Evolutionary conservation across 2,329 filamentous ascomycete species (phyloP), one percentile per base, ranked within the genome.

Genomic region (Hirsutella minnesotensis): DNA sequence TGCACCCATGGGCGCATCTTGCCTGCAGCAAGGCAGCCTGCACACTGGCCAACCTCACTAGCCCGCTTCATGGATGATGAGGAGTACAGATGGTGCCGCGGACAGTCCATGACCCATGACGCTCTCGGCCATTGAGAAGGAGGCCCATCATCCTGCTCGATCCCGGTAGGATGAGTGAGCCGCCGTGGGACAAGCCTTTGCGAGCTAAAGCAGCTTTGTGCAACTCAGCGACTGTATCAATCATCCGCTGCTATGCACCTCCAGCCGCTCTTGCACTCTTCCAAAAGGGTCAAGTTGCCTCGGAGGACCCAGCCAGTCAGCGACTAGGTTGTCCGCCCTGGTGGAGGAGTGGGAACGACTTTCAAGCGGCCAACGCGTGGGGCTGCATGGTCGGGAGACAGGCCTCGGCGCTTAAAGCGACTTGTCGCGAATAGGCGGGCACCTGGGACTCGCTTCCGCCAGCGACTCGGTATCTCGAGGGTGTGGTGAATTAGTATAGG

Each of bases 401-500:
- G 67, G 65, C 65, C 60, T 68, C 66, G 69, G 73, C 73, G 73
- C 73, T 77, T 77, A 77, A 37, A 20, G 16, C 16, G 62, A 51
- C 59, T 57, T 57, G 37, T n/a, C 21, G 39, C 35, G n/a, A 39
- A 34, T 22, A 43, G 63, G 49, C 50, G 53, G 18, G 50, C 35
- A 38, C 12, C 10, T 18, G 16, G 35, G 36, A 38, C 59, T 66
- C 62, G 59, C 64, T 63, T 64, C 59, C 56, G 56, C 58, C 55
- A 33, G 15, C 31, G 31, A 34, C 13, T n/a, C 33, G 33, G 33
- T 8, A 18, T 34, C 7, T 15, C 33, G 33, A 18, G 33, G 15
- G 33, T 34, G 15, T 34, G 16, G 33, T 16, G n/a, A 34, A 9
- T 16, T 3, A 18, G n/a, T 5, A 16, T n/a, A 13, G 10, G 15